phyloP scores from a whole-genome alignment of 2,329 filamentous ascomycete species.

The Epichloe festucae region DNA sequence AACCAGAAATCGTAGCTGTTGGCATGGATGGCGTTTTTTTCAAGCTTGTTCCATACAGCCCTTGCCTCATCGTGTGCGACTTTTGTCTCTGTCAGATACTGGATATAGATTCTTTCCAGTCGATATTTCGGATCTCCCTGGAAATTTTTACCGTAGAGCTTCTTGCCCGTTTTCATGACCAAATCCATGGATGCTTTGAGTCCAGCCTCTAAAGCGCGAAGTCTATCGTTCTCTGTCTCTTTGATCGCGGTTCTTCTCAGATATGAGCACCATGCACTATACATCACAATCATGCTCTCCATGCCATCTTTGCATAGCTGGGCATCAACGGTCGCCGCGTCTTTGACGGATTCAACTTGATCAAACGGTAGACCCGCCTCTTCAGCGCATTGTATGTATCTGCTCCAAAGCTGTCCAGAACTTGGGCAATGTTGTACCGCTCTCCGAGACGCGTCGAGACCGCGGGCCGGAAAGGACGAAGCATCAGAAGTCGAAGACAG shows the following conservation, averaged over 20 bases:
- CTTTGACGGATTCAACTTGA: constrained; percentile 80
- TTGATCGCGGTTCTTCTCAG: constrained; percentile 75
- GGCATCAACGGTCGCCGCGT: constrained; percentile 76
- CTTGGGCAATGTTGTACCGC: constrained; percentile 86
- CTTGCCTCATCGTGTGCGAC: constrained; percentile 66
- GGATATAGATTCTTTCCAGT: constrained; percentile 82
- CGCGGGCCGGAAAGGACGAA: constrained; percentile 23
- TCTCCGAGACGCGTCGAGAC: constrained; percentile 63
- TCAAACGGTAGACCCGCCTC: constrained; percentile 62
- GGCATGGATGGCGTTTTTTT: constrained; percentile 47
- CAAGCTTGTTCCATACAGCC: constrained; percentile 61
- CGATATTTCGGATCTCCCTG: constrained; percentile 81
- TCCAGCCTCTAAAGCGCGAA: constrained; percentile 82
- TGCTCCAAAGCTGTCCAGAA: constrained; percentile 83
- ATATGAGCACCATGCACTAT: constrained; percentile 90
- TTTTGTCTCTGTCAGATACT: constrained; percentile 78
- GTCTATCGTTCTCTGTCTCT: constrained; percentile 63
- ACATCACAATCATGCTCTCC: constrained; percentile 79
- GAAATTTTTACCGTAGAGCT: constrained; percentile 60
- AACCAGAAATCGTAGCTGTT: constrained; percentile 91
- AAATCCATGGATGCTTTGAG: constrained; percentile 77
- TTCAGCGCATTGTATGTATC: constrained; percentile 77
- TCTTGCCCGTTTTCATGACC: constrained; percentile 65
- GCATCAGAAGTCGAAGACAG: constrained; percentile 36
- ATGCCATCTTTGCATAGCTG: constrained; percentile 76